These are phyloP conservation scores for Corymbia citriodora DNA, from an alignment of 441 rosid genomes.

Conservation along the genomic window DNA sequence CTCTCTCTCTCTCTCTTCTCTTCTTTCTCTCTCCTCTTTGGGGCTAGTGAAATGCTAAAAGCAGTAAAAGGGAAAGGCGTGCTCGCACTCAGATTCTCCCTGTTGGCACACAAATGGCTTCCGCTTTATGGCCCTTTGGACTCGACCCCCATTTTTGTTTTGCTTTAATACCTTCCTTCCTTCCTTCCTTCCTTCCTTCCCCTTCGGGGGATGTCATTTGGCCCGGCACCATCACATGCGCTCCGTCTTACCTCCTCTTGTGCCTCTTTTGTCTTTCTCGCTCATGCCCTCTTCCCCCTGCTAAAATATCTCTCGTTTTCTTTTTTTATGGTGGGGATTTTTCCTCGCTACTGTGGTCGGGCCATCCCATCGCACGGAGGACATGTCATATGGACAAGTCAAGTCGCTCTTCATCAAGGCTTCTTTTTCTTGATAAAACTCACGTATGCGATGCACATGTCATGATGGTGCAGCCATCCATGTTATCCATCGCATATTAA, in stretches of 20 bases:
- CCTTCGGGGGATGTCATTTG: neutral
- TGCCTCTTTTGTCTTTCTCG: neutral
- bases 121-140: neutral
- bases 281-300: neutral
- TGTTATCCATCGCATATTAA: neutral
- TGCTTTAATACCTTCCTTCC: neutral
- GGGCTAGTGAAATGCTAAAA: neutral
- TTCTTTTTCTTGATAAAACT: neutral
- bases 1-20: neutral
- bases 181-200: neutral
- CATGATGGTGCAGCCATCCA: neutral
- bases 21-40: rapidly evolving
- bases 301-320: neutral
- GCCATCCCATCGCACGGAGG: neutral
- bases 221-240: neutral
- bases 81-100: neutral
- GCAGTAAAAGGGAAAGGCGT: neutral
- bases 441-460: neutral
- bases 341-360: neutral
- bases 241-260: neutral
- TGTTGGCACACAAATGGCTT: neutral
- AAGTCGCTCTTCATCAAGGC: neutral
- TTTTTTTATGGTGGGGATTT: neutral
- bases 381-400: neutral
- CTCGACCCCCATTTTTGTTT: neutral